These are phyloP conservation scores for Mentha longifolia DNA, from an alignment of 257 asterid species.

Conservation along the genomic window DNA sequence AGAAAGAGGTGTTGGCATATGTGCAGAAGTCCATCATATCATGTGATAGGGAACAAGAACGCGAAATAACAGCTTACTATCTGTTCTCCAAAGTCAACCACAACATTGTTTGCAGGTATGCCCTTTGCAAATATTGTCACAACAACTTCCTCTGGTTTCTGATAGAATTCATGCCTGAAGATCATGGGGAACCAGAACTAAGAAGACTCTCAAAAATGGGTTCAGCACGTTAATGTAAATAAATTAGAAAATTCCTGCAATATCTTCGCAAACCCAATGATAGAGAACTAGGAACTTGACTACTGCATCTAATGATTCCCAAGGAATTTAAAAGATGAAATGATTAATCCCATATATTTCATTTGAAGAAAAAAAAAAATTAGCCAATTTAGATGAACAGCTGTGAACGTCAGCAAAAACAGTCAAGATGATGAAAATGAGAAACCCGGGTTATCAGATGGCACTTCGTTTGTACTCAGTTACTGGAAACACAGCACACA, in stretches of 20 bases:
- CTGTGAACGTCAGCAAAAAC: slow-evolving; percentile 22
- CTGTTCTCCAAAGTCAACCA: slow-evolving; percentile 91
- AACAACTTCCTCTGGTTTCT: slow-evolving; percentile 94
- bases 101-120: slow-evolving; percentile 59
- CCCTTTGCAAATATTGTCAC: slow-evolving; percentile 93
- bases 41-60: slow-evolving; percentile 14
- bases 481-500: slow-evolving; percentile 37
- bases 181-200: slow-evolving; percentile 2
- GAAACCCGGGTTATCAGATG: slow-evolving; percentile 1
- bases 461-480: neutral
- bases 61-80: slow-evolving; percentile 56
- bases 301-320: neutral
- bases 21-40: neutral
- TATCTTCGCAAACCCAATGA: neutral
- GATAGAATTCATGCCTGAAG: slow-evolving; percentile 88
- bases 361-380: neutral
- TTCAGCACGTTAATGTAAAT: neutral
- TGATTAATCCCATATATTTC: neutral
- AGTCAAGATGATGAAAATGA: neutral
- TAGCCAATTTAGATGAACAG: slow-evolving; percentile 7
- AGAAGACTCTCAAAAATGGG: slow-evolving; percentile 10
- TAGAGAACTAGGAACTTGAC: neutral
- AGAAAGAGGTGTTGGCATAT: slow-evolving; percentile 23
- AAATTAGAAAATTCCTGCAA: slow-evolving; percentile 10
- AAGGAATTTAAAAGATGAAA: slow-evolving; percentile 16